Percentiles rank a stretch among this genome's conserved stretches.
phyloP scores from a whole-genome alignment of 1,284 basidiomycete genomes.

The Malassezia vespertilionis region DNA sequence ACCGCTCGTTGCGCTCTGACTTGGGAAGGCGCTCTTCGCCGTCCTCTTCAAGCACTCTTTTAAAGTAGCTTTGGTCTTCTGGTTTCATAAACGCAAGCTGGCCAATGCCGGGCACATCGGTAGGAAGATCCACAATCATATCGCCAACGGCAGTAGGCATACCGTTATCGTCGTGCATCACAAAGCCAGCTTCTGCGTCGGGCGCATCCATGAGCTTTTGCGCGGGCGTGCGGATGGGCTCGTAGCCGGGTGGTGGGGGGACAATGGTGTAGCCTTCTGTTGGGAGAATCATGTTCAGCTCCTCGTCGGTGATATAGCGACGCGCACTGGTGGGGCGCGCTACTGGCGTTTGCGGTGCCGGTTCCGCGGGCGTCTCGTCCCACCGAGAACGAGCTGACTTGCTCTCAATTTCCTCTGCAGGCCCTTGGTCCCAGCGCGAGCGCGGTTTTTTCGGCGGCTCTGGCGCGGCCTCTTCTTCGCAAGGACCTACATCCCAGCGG shows the following conservation, averaged over 20 bases:
- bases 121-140: slow-evolving; percentile 79
- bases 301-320: slow-evolving; percentile 84
- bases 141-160: slow-evolving; percentile 76
- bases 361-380: slow-evolving; percentile 66
- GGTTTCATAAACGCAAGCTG: slow-evolving; percentile 95
- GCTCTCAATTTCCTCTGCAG: slow-evolving; percentile 56
- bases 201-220: slow-evolving; percentile 64
- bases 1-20: slow-evolving; percentile 98
- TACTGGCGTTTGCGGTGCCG: slow-evolving; percentile 13
- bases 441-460: slow-evolving; percentile 65
- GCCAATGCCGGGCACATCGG: slow-evolving; percentile 95
- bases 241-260: slow-evolving; percentile 85
- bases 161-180: slow-evolving; percentile 86
- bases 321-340: slow-evolving; percentile 67
- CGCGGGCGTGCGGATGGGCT: slow-evolving; percentile 63
- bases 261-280: slow-evolving; percentile 79
- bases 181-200: slow-evolving; percentile 65
- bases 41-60: slow-evolving; percentile 87
- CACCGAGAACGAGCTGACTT: slow-evolving; percentile 69
- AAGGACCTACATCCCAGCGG: slow-evolving; percentile 66
- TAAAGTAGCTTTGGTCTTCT: slow-evolving; percentile 95
- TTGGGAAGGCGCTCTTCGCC: slow-evolving; percentile 70
- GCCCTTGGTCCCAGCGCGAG: slow-evolving; percentile 82
- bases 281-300: slow-evolving; percentile 82
- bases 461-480: slow-evolving; percentile 48